Evolutionary conservation across 1,139 yeast genomes (phyloP).

Genomic region (Taiozyma onychis): DNA sequence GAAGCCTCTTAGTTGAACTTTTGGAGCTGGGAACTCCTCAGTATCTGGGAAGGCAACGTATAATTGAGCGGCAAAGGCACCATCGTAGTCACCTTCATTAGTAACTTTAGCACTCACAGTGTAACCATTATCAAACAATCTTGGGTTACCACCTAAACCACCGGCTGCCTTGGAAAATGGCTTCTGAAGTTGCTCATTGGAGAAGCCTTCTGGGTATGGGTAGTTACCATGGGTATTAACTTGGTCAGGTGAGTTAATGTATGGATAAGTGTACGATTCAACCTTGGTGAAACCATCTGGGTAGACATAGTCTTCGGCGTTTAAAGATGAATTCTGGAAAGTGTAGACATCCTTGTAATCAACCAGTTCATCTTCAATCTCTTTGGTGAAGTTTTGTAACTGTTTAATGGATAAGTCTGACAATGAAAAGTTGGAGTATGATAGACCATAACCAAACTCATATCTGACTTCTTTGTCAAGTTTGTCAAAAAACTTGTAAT

Average conservation of each 20-base stretch:
- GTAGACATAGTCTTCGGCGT: neutral
- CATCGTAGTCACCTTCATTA: conserved; percentile 27
- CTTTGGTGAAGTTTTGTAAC: conserved; percentile 28
- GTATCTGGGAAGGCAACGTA: conserved; percentile 48
- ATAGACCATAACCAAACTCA: conserved; percentile 57
- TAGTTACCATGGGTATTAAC: conserved; percentile 30
- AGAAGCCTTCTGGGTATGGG: conserved; percentile 40
- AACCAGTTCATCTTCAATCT: conserved; percentile 5
- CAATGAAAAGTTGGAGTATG: conserved; percentile 42
- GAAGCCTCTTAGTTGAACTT: conserved; percentile 50
- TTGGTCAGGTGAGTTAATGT: conserved; percentile 1
- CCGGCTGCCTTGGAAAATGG: conserved; percentile 41
- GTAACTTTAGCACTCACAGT: conserved; percentile 35
- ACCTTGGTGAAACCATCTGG: neutral
- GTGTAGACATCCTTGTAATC: conserved; percentile 1
- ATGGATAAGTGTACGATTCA: conserved; percentile 3
- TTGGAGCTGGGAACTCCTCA: conserved; percentile 27
- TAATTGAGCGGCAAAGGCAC: conserved; percentile 50
- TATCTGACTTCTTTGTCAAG: conserved; percentile 37
- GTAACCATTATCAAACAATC: conserved; percentile 37
- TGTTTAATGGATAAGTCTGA: conserved; percentile 19
- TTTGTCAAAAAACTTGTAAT: conserved; percentile 50
- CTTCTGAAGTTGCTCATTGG: conserved; percentile 22
- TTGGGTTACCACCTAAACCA: conserved; percentile 46
- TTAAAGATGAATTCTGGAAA: neutral